A percentile compares a stretch with the other conserved stretches of the same genome.
Conservation (phyloP, 2,329 filamentous ascomycete species). For the Botrytis pseudocinerea region DNA sequence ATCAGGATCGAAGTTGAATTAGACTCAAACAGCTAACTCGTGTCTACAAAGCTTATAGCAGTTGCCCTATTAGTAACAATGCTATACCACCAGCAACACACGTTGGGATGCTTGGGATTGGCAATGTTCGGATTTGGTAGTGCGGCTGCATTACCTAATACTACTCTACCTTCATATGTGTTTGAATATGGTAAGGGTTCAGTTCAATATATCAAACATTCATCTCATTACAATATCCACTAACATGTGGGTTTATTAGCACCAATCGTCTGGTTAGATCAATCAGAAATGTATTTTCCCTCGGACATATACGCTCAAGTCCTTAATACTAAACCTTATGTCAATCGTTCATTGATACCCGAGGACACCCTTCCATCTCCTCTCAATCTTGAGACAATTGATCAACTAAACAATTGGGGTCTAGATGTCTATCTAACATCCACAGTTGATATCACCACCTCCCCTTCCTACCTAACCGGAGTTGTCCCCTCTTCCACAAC, state of each 20-base stretch:
- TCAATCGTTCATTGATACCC: slow-evolving; percentile 46
- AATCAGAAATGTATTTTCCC: slow-evolving; percentile 50
- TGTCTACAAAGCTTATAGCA: slow-evolving; percentile 11
- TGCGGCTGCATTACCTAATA: slow-evolving; percentile 20
- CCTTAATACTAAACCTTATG: slow-evolving; percentile 47
- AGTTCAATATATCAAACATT: background rate
- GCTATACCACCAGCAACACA: slow-evolving; percentile 16
- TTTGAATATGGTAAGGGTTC: slow-evolving; percentile 47
- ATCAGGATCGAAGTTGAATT: slow-evolving; percentile 26
- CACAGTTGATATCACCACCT: slow-evolving; percentile 48
- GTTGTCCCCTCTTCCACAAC: slow-evolving; percentile 50
- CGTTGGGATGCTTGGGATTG: slow-evolving; percentile 13
- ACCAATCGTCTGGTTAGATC: slow-evolving; percentile 53
- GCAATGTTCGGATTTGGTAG: slow-evolving; percentile 8
- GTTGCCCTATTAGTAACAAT: slow-evolving; percentile 20
- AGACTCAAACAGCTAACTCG: slow-evolving; percentile 19
- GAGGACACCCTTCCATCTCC: slow-evolving; percentile 41
- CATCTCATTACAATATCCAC: background rate
- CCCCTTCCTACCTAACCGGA: slow-evolving; percentile 53
- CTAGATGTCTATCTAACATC: slow-evolving; percentile 50
- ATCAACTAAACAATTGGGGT: slow-evolving; percentile 48
- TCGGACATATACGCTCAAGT: slow-evolving; percentile 51
- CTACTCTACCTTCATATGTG: slow-evolving; percentile 46
- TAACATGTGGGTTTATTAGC: slow-evolving; percentile 41
- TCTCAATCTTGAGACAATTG: slow-evolving; percentile 50